A percentile compares a stretch with the other conserved stretches of the same genome.
These are phyloP conservation scores for Mycena epipterygia DNA, from an alignment of 768 basidiomycete species.

Conservation along the genomic window DNA sequence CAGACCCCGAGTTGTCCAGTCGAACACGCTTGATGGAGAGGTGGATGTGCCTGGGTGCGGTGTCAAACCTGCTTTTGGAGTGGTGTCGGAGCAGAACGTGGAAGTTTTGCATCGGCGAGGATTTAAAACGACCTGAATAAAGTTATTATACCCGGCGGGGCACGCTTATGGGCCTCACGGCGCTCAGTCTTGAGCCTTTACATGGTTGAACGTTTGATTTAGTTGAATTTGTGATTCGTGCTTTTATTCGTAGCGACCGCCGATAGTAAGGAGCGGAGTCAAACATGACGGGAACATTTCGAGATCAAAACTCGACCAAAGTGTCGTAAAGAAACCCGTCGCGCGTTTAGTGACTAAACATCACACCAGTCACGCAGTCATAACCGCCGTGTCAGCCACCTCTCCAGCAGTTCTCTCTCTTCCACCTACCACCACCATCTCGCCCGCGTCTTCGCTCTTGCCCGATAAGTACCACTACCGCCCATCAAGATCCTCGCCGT, in stretches of 20 bases:
- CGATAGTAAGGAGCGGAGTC: too few species aligned
- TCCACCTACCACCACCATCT: not conserved
- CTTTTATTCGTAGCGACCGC: too few species aligned
- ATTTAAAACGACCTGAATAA: not conserved
- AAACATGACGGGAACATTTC: too few species aligned
- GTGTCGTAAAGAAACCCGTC: not conserved
- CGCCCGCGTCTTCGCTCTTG: not conserved
- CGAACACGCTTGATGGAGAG: constrained; percentile 4
- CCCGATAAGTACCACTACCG: constrained; percentile 7
- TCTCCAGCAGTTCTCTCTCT: not conserved
- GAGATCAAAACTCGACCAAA: too few species aligned
- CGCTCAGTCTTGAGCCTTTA: too few species aligned
- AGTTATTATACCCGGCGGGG: not conserved
- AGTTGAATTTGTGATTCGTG: too few species aligned
- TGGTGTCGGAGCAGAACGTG: not conserved
- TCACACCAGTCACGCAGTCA: not conserved
- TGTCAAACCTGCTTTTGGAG: not conserved
- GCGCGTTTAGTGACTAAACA: not conserved
- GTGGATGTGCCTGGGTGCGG: not conserved
- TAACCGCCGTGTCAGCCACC: not conserved
- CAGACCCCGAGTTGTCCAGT: not conserved
- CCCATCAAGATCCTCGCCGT: constrained; percentile 4
- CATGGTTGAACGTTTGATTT: too few species aligned
- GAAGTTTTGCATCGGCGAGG: not conserved
- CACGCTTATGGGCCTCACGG: too few species aligned